phyloP scores from a whole-genome alignment of 2,329 filamentous ascomycete genomes.

The Botrytis paeoniae region DNA sequence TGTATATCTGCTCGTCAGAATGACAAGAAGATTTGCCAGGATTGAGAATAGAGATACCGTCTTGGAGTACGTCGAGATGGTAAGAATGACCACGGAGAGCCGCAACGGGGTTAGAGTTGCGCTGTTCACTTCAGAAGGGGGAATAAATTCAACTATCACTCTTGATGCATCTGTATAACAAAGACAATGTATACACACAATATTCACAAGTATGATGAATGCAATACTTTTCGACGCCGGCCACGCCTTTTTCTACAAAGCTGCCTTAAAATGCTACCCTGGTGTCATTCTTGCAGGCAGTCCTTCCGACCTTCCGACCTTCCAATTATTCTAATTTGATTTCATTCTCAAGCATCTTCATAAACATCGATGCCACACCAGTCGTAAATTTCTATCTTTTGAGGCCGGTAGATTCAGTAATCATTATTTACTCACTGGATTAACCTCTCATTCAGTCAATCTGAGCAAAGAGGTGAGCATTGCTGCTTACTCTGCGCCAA shows the following conservation, averaged over 20 bases:
- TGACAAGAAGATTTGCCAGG: slow-evolving; percentile 35
- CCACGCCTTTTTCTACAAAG: no score
- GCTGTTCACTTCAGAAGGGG: not conserved
- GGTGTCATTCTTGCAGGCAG: no score
- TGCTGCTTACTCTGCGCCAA: not conserved
- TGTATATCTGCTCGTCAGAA: slow-evolving; percentile 20
- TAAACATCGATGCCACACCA: no score
- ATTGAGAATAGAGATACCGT: slow-evolving; percentile 33
- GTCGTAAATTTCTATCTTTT: not conserved
- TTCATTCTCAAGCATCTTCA: no score
- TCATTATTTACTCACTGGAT: not conserved
- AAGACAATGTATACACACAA: not conserved
- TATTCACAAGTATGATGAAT: not conserved
- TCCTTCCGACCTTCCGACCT: no score
- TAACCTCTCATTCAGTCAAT: not conserved
- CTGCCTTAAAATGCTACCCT: no score
- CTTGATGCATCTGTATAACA: not conserved
- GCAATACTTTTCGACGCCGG: no score
- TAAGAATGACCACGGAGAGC: slow-evolving; percentile 7
- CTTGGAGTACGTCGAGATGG: slow-evolving; percentile 11
- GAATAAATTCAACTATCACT: not conserved
- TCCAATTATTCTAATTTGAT: no score
- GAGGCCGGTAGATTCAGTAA: not conserved
- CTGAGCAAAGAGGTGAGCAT: not conserved
- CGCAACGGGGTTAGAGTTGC: slow-evolving; percentile 20